Evolutionary conservation across 768 basidiomycete species (phyloP), one percentile per base, ranked within the genome.

Genomic region (Boletus rubropictus): DNA sequence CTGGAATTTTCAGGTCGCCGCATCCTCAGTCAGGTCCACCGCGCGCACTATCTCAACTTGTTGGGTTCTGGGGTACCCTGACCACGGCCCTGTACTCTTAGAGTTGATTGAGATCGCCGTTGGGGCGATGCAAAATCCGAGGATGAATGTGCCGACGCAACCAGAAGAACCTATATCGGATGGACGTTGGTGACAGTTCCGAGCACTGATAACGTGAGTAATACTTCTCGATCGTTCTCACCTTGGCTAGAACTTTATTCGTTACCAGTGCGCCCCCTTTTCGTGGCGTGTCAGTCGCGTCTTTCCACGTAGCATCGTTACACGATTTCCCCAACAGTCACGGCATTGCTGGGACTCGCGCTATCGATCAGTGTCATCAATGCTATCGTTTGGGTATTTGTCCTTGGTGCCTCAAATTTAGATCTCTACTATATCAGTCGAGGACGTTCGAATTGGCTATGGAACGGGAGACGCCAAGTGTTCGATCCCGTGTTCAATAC

Each of bases 401-500:
- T 83, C 4, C 49, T 35, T 8, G 4, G 61, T 45, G 49, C 52
- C 44, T 57, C 81, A 17, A 84, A 83, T 61, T 79, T 77, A 14
- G 84, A 85, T 62, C 64, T 84, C 39, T 82, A 76, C 76, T 7
- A 68, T 67, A 32, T 72, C 73, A n/a, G n/a, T n/a, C n/a, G n/a
- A n/a, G n/a, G n/a, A n/a, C n/a, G n/a, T n/a, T n/a, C n/a, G n/a
- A n/a, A n/a, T n/a, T n/a, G n/a, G n/a, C n/a, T 32, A 29, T 29
- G 10, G 28, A 29, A 2, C 28, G 28, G 28, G 12, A 10, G 28
- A 11, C 28, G 28, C n/a, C n/a, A n/a, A n/a, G 24, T 24, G 24
- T 24, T 24, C 4, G 7, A 7, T 24, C 24, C 24, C 4, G 61
- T 76, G 11, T 50, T 81, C 17, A 82, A 80, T 60, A 77, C 76